phyloP scores from a whole-genome alignment of 1,284 basidiomycete genomes.

The Ustilago trichophora region DNA sequence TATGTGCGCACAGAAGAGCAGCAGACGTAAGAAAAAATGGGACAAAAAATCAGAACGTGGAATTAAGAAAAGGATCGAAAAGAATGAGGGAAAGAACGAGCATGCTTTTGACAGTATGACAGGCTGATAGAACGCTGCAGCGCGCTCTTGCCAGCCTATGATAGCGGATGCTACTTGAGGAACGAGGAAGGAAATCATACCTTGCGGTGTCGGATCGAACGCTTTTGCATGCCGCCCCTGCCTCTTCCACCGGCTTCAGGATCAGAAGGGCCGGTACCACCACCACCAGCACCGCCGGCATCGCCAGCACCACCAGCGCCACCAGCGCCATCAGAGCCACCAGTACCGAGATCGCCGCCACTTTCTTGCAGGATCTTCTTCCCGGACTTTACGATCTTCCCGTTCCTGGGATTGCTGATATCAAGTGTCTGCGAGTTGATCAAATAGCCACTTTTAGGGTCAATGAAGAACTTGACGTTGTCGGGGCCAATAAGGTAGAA shows the following conservation, averaged over 20 bases:
- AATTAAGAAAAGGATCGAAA: no score
- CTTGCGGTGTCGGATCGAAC: slow-evolving; percentile 25
- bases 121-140: no score
- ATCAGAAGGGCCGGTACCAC: no score
- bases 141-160: no score
- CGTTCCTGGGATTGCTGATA: slow-evolving; percentile 30
- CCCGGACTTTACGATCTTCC: slow-evolving; percentile 24
- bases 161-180: no score
- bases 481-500: slow-evolving; percentile 8
- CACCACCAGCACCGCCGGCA: no score
- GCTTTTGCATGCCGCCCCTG: slow-evolving; percentile 24
- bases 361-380: no score
- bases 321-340: neutral
- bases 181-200: slow-evolving; percentile 28
- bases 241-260: neutral
- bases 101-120: slow-evolving; percentile 1
- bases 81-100: no score
- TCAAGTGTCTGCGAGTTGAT: slow-evolving; percentile 26
- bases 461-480: slow-evolving; percentile 17
- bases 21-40: neutral
- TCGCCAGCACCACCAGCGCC: neutral
- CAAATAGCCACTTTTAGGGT: slow-evolving; percentile 3
- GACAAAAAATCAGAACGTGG: slow-evolving; percentile 6
- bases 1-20: slow-evolving; percentile 7
- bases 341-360: slow-evolving; percentile 1